Evolutionary conservation across 2,329 filamentous ascomycete genomes (phyloP).

Genomic region (Exophiala xenobiotica): DNA sequence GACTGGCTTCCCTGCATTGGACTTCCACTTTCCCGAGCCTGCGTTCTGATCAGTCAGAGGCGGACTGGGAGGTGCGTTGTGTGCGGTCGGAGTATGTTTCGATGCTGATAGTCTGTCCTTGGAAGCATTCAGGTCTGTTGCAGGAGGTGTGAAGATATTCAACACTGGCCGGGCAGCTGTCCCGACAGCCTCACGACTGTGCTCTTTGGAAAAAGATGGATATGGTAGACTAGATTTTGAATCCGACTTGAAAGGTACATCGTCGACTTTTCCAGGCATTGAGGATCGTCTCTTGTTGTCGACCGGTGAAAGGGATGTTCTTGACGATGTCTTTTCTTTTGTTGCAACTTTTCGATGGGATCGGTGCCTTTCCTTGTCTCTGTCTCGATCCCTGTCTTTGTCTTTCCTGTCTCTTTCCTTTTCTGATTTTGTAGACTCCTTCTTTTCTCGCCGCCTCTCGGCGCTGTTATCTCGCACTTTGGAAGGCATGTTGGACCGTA

Average conservation of each 20-base stretch:
- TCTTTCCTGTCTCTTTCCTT: slow-evolving; percentile 24
- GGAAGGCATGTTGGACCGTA: slow-evolving; percentile 28
- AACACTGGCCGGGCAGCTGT: slow-evolving; percentile 52
- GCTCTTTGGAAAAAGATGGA: slow-evolving; percentile 81
- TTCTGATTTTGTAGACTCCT: slow-evolving; percentile 25
- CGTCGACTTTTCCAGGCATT: slow-evolving; percentile 30
- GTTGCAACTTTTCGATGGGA: slow-evolving; percentile 26
- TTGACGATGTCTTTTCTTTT: slow-evolving; percentile 27
- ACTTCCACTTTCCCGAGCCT: slow-evolving; percentile 38
- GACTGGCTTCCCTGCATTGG: slow-evolving; percentile 33
- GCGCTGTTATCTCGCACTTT: slow-evolving; percentile 29
- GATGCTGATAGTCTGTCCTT: slow-evolving; percentile 39
- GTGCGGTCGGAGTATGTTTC: slow-evolving; percentile 21
- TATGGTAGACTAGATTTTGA: slow-evolving; percentile 64
- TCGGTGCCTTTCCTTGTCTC: slow-evolving; percentile 23
- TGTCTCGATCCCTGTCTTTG: slow-evolving; percentile 13
- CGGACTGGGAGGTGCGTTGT: slow-evolving; percentile 47
- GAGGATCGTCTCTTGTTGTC: slow-evolving; percentile 32
- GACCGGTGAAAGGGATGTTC: slow-evolving; percentile 31
- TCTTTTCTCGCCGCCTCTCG: slow-evolving; percentile 27
- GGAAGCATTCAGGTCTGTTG: slow-evolving; percentile 64
- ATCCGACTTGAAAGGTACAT: slow-evolving; percentile 31
- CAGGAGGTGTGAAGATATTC: slow-evolving; percentile 64
- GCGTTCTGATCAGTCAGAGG: slow-evolving; percentile 47
- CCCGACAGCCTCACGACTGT: slow-evolving; percentile 81